Evolutionary conservation across 352 stramenopile species (phyloP), one percentile per base, ranked within the genome.

Genomic region (Phytophthora nicotianae): DNA sequence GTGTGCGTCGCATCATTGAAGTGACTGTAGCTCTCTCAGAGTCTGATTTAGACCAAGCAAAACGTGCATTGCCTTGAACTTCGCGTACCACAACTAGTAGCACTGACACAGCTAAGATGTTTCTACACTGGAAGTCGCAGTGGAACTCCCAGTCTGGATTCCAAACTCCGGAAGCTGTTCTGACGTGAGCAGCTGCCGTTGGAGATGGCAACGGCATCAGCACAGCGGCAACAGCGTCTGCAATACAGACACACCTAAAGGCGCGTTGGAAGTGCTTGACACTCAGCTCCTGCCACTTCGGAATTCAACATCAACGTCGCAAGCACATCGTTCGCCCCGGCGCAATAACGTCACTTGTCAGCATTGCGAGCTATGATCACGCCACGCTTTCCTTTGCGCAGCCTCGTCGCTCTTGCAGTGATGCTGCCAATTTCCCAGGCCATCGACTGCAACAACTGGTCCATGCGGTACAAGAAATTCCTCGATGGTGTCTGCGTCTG

Each of bases 401-500:
- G 40, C 14, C 9, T 68, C 16, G 8, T 42, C 20, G 26, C 20
- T 16, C 5, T 54, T n/a, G 43, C 17, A 17, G 13, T 29, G 21
- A 13, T 41, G 20, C 20, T 62, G 8, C 49, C 49, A 19, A 19
- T 61, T 23, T 14, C 24, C 11, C 26, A 50, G 2, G 35, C 38
- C 24, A 58, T 61, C 42, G 54, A 56, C 58, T 71, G 57, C 57
- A 67, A 57, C 43, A 67, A 58, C 20, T 72, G 62, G 67, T 88
- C 80, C 20, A 69, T 62, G 32, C 76, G 78, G 8, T 87, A 81
- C 55, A 58, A 77, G 17, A 67, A 70, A 35, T 65, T 73, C 38
- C 45, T 88, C 33, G 65, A 79, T 5, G 81, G 78, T 46, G 68
- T 88, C 32, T 88, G 80, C 58, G 70, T 89, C 19, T 88, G 81